phyloP scores from a whole-genome alignment of 2,329 filamentous ascomycete genomes.

The Lachnellula cervina region DNA sequence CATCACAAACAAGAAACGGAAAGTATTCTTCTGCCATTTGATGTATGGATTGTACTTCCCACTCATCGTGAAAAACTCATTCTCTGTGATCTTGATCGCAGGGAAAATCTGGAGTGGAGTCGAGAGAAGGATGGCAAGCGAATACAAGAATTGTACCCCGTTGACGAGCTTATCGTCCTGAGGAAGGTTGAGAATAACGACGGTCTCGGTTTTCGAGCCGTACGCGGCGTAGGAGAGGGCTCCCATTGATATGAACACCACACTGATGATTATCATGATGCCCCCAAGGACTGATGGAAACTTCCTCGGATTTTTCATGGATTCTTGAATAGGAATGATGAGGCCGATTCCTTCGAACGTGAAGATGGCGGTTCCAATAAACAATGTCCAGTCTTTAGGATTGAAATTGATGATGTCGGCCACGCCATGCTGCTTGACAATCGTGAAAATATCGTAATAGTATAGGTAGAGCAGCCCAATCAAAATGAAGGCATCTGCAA shows the following conservation, averaged over 20 bases:
- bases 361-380: conserved; percentile 98
- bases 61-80: conserved; percentile 86
- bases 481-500: conserved; percentile 92
- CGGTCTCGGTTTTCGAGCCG: conserved; percentile 90
- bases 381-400: conserved; percentile 85
- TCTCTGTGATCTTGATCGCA: conserved; percentile 93
- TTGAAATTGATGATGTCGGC: conserved; percentile 91
- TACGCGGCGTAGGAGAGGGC: conserved; percentile 94
- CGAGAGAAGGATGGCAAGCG: conserved; percentile 91
- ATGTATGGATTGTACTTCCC: conserved; percentile 98
- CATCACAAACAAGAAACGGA: conserved; percentile 88
- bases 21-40: conserved; percentile 99
- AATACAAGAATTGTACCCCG: conserved; percentile 92
- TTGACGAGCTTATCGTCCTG: conserved; percentile 96
- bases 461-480: conserved; percentile 90
- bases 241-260: conserved; percentile 86
- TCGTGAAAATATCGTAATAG: conserved; percentile 87
- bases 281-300: conserved; percentile 83
- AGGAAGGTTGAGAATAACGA: conserved; percentile 91
- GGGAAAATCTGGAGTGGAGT: conserved; percentile 97
- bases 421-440: conserved; percentile 66
- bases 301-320: conserved; percentile 85
- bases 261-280: conserved; percentile 93
- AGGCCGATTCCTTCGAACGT: conserved; percentile 97
- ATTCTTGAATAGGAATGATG: conserved; percentile 96